phyloP scores from a whole-genome alignment of 768 basidiomycete species.

The Hirschioporus abietinus region DNA sequence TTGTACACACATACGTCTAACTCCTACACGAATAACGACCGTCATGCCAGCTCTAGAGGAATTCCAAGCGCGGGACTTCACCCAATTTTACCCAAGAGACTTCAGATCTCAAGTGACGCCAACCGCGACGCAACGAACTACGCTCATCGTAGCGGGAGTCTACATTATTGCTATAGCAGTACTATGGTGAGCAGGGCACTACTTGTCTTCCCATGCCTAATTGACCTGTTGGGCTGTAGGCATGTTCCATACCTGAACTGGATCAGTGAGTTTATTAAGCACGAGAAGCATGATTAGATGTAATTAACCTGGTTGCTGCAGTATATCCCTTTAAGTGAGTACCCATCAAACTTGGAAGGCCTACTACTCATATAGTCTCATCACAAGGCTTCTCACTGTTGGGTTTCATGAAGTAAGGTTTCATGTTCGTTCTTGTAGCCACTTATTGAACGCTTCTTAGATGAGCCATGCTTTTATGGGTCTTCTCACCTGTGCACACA shows the following conservation, averaged over 20 bases:
- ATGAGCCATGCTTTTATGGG: slow-evolving; percentile 86
- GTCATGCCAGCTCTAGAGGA: background rate
- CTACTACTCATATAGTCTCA: slow-evolving; percentile 7
- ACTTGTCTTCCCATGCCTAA: slow-evolving; percentile 5
- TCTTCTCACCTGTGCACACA: slow-evolving; percentile 78
- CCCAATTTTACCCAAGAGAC: slow-evolving; percentile 6
- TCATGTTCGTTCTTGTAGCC: slow-evolving; percentile 3
- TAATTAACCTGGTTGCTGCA: slow-evolving; percentile 22
- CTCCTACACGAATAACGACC: background rate
- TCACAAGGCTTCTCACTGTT: slow-evolving; percentile 69
- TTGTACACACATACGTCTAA: background rate
- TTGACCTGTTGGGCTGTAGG: slow-evolving; percentile 34
- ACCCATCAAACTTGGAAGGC: slow-evolving; percentile 7
- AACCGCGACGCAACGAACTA: slow-evolving; percentile 65
- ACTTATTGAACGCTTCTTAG: slow-evolving; percentile 29
- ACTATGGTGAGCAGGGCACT: slow-evolving; percentile 52
- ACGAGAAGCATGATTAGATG: background rate
- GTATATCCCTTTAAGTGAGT: slow-evolving; percentile 91
- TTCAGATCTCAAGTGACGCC: slow-evolving; percentile 41
- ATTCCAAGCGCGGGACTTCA: background rate
- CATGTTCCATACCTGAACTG: slow-evolving; percentile 69
- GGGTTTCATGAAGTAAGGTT: slow-evolving; percentile 76
- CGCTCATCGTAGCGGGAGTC: slow-evolving; percentile 72
- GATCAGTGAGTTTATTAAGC: slow-evolving; percentile 52
- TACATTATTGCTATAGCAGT: slow-evolving; percentile 76